Base-by-base conservation (phyloP, 371 early-diverging fungal species). In the Syncephalastrum monosporum region DNA sequence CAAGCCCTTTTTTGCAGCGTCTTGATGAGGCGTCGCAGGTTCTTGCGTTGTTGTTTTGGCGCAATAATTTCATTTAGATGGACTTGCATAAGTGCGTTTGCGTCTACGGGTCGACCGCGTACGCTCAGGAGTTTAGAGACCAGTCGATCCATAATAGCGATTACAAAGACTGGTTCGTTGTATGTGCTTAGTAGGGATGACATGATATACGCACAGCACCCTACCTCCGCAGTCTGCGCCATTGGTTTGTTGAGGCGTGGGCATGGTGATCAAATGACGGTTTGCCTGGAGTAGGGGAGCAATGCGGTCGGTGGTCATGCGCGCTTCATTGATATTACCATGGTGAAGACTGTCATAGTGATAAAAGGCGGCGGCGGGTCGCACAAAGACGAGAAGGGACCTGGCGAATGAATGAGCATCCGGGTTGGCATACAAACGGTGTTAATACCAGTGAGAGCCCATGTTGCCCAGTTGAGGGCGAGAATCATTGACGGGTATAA, bases 141-240 rank as follows among this genome's bases (percentile, higher is more conserved):
- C 13, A 68, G 60, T n/a, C 59, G 57, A 41, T 73, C 74, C 6
- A 71, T 72, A 4, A 74, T 72, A 7, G 74, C 52, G 42, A 74
- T 68, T 0, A 76, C 77, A 55, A 61, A 72, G 0, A 76, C 71
- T 72, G 58, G 4, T 15, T 21, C 2, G 15, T 51, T 3, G 13
- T 8, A n/a, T 25, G 5, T 8, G 23, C 19, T 42, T n/a, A 3
- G 19, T 21, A n/a, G 14, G 24, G 38, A 43, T 15, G 25, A 13
- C 45, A 45, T 25, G 43, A 17, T 17, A 25, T 33, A 8, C 38
- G 2, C 38, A 13, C 38, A 24, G 21, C 41, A 12, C 16, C 49
- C 56, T 61, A 74, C 75, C 69, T 43, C 82, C 82, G 55, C 82
- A 82, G 57, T 82, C 82, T 3, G 72, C 75, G 14, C 76, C 70